phyloP scores from a whole-genome alignment of 2,329 filamentous ascomycete species.

The Fusarium anguioides region DNA sequence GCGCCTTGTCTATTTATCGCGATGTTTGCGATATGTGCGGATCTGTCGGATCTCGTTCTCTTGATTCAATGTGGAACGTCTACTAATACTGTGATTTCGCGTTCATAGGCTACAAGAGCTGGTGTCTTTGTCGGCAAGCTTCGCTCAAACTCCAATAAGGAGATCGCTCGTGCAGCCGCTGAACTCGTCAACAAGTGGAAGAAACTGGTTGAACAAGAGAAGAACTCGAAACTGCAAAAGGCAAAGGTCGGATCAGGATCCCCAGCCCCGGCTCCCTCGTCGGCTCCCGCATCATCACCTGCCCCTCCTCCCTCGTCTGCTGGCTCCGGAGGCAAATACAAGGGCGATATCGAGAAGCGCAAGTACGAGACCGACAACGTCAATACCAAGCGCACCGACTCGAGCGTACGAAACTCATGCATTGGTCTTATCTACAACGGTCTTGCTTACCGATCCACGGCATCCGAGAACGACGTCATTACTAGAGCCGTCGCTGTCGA shows the following conservation, averaged over 20 bases:
- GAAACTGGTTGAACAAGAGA: conserved; percentile 76
- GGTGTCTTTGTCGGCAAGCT: conserved; percentile 90
- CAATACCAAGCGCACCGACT: conserved; percentile 79
- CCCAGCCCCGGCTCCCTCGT: conserved; percentile 59
- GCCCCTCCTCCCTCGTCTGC: conserved; percentile 61
- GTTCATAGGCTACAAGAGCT: conserved; percentile 78
- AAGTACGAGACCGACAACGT: conserved; percentile 85
- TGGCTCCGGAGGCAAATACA: conserved; percentile 61
- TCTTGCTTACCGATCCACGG: conserved; percentile 76
- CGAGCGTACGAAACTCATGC: conserved; percentile 81
- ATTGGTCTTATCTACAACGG: conserved; percentile 95
- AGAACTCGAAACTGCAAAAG: conserved; percentile 60
- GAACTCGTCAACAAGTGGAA: conserved; percentile 92
- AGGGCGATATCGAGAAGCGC: conserved; percentile 80
- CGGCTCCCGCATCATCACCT: conserved; percentile 63
- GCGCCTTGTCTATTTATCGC: conserved; percentile 6
- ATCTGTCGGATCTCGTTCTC: background rate
- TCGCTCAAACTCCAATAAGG: conserved; percentile 80
- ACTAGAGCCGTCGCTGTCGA: conserved; percentile 85
- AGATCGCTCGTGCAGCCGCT: conserved; percentile 79
- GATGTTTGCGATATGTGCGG: background rate
- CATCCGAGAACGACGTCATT: conserved; percentile 77
- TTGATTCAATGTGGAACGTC: background rate
- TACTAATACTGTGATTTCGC: conserved; percentile 24
- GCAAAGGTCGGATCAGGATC: conserved; percentile 53